Conservation (phyloP, 2,329 filamentous ascomycete species). For the Chaetomium strumarium region DNA sequence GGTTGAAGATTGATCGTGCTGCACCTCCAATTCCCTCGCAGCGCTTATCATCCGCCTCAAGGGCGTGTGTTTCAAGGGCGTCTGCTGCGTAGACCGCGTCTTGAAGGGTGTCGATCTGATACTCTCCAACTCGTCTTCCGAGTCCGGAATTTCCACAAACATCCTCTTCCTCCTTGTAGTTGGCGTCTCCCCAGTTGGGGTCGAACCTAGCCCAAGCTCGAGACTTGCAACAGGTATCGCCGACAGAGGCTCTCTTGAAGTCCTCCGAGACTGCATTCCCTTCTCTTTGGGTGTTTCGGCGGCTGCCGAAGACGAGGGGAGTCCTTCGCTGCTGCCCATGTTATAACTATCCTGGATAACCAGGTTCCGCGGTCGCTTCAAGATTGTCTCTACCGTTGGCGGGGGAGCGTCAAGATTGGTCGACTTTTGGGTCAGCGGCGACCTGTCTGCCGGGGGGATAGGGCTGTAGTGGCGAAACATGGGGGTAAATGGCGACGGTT, state of each 20-base stretch:
- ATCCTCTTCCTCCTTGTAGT: slow-evolving; percentile 11
- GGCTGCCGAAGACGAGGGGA: slow-evolving; percentile 10
- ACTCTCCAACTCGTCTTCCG: slow-evolving; percentile 39
- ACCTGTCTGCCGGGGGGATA: slow-evolving; percentile 25
- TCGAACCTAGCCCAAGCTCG: not conserved
- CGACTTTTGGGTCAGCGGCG: slow-evolving; percentile 36
- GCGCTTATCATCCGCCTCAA: not conserved
- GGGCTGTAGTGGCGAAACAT: slow-evolving; percentile 37
- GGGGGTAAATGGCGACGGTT: slow-evolving; percentile 38
- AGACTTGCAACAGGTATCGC: slow-evolving; percentile 19
- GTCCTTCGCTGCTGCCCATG: slow-evolving; percentile 25
- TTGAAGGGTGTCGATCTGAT: slow-evolving; percentile 22
- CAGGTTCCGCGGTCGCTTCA: slow-evolving; percentile 29
- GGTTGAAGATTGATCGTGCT: slow-evolving; percentile 3
- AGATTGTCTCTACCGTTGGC: slow-evolving; percentile 20
- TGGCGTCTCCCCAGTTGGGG: slow-evolving; percentile 9
- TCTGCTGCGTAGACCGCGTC: slow-evolving; percentile 9
- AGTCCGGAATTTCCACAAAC: slow-evolving; percentile 43
- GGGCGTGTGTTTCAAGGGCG: slow-evolving; percentile 10
- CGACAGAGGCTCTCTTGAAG: slow-evolving; percentile 18
- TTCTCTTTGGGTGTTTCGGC: slow-evolving; percentile 16
- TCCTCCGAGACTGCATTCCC: not conserved
- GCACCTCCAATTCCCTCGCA: not conserved
- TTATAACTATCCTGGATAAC: slow-evolving; percentile 43
- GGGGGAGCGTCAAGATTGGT: slow-evolving; percentile 27